phyloP scores from a whole-genome alignment of 129 eudicot genomes.

The Rutidosis leptorrhynchoides region DNA sequence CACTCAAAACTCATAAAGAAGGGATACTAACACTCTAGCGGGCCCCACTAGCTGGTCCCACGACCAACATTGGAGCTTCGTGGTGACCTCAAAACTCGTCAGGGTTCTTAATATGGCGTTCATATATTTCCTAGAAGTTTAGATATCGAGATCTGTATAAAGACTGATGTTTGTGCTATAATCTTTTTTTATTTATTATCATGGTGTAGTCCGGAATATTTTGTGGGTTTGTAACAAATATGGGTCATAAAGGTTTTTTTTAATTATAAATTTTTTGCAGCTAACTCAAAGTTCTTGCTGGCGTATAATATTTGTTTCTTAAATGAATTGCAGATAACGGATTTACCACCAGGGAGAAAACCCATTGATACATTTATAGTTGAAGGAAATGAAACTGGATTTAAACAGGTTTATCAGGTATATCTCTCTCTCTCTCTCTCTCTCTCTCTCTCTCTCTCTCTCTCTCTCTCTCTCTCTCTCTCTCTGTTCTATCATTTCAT shows the following conservation, averaged over 20 bases:
- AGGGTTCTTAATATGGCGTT: not conserved
- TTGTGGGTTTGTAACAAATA: conserved; percentile 9
- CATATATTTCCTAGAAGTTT: not conserved
- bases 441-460: too few species aligned
- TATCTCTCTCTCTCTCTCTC: too few species aligned
- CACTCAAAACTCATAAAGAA: not conserved
- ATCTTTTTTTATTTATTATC: not conserved
- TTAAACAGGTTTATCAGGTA: conserved; percentile 83
- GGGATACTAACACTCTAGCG: not conserved
- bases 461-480: too few species aligned
- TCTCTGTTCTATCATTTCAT: conserved; percentile 14
- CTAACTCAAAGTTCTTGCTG: conserved; percentile 8
- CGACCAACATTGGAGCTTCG: not conserved
- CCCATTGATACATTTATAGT: conserved; percentile 61
- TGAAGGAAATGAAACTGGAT: conserved; percentile 80
- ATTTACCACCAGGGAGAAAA: conserved; percentile 91
- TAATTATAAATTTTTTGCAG: not conserved
- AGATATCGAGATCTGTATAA: not conserved
- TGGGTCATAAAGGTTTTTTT: not conserved
- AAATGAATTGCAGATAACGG: conserved; percentile 67
- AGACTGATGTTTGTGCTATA: conserved; percentile 6
- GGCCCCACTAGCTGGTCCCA: not conserved
- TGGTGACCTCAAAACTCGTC: not conserved
- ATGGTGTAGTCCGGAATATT: conserved; percentile 7
- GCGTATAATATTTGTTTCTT: conserved; percentile 8